Base-by-base conservation (phyloP, 2,329 filamentous ascomycete genomes). In the Ceratocystis lukuohia region DNA sequence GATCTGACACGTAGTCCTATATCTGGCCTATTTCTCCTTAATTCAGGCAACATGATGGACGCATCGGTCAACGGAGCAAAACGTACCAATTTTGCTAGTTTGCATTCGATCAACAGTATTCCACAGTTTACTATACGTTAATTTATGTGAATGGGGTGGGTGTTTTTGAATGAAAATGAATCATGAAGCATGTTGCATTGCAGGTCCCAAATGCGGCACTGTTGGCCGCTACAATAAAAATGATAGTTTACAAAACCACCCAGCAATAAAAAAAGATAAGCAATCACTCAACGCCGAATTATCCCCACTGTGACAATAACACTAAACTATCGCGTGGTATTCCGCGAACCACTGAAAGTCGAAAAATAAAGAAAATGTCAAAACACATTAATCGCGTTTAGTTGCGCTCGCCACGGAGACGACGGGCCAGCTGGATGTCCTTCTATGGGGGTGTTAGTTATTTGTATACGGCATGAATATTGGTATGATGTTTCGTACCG, bases 401-500 rank as follows among this genome's bases (percentile, higher is more conserved):
- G 82, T 90, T 91, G 78, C 89, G 88, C 83, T 94, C 92, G 72
- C 94, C 94, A 74, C 94, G 90, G 75, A 99, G 90, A 75, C 94
- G 89, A 72, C 94, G 89, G 74, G 93, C 92, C 63, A 97, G 86
- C 81, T 97, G 93, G 76, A 97, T 96, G 74, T 96, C 93, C 84
- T 96, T 96, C 66, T 67, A 8, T 50, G 37, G 12, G 61, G 50
- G 22, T 48, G 67, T 68, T 67, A 68, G 65, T 15, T 17, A 15
- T 3, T 1, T 3, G 33, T 12, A 8, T 15, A 22, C 1, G 1
- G 12, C 5, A 8, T 8, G 22, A 25, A 25, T 1, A 15, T 10
- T n/a, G 7, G 12, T 28, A 6, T 59, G 15, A 20, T 12, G 7
- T 6, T 25, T 57, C 65, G 53, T 67, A 68, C 67, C 71, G 87